Base-by-base conservation (phyloP, 345 rosid species). In the Euclidium syriacum region DNA sequence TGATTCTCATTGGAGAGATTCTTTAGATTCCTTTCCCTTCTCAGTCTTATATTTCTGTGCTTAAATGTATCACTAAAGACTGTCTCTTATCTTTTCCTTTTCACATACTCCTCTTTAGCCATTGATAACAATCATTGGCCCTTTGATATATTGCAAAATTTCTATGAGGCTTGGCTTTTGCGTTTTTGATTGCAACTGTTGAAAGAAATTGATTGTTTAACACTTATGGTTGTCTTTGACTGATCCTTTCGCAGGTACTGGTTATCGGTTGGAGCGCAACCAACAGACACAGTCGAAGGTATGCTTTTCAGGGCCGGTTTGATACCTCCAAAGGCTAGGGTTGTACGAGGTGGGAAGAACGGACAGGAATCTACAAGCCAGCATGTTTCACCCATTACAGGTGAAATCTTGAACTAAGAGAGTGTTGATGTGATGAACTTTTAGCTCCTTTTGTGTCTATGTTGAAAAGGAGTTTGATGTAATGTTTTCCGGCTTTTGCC, bases 251-350 rank as follows among this genome's bases (percentile, higher is more conserved):
- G 36, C 34, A 94, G 97, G 81, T 94, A 94, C 71, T 94, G 99
- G 99, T 63, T 90, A 52, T 90, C 99, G 0, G 97, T 94, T 33
- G 97, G 97, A 64, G 99, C 97, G 42, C 97, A 86, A 68, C 89
- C 99, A 67, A 87, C 96, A 14, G 90, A 90, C 15, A 77, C 92
- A 0, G 88, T 87, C 34, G 84, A 87, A 36, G 75, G 72, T 29
- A 78, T 87, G 60, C 92, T 90, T 43, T 87, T 85, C 79, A 81
- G 95, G 71, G 82, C 95, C 19, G 95, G 97, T 30, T 11, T 94
- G 50, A 70, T 85, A 9, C 99, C 97, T 2, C 95, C 97, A 3
- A 87, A 85, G 17, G 75, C 96, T 6, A 84, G 80, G 97, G 77
- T 82, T 3, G 92, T 79, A 4, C 72, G 81, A 75, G 88, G 80